Conservation (phyloP, 108 stramenopile genomes). For the Craspedostauros australis region DNA sequence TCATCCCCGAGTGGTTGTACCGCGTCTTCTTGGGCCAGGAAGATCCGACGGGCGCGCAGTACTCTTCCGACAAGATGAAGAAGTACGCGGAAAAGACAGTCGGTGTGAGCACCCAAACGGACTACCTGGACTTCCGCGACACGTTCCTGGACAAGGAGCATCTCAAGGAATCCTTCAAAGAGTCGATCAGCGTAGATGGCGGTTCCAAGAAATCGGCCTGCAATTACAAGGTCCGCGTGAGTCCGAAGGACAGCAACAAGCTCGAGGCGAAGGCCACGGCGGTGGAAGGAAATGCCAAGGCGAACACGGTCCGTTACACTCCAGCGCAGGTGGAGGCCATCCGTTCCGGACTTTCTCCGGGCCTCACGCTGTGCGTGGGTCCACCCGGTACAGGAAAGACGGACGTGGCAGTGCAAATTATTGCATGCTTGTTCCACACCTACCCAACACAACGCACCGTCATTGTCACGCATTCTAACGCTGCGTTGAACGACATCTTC, state of each 20-base stretch:
- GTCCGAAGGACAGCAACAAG: constrained; percentile 10
- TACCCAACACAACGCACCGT: constrained; percentile 91
- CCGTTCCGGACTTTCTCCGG: constrained; percentile 88
- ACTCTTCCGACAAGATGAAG: constrained; percentile 54
- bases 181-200: constrained; percentile 27
- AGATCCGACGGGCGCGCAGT: constrained; percentile 74
- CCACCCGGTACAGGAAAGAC: constrained; percentile 96
- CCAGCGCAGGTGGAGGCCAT: constrained; percentile 94
- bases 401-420: constrained; percentile 95
- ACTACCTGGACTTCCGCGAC: constrained; percentile 83
- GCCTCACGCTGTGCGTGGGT: constrained; percentile 91
- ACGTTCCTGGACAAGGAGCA: constrained; percentile 81
- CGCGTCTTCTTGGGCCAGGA: constrained; percentile 84
- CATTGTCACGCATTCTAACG: constrained; percentile 97
- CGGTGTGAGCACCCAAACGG: constrained; percentile 62
- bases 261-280: constrained; percentile 49
- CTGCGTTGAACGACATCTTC: constrained; percentile 98
- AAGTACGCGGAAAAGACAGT: constrained; percentile 63
- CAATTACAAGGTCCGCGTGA: constrained; percentile 59
- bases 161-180: constrained; percentile 60
- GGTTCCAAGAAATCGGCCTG: constrained; percentile 13
- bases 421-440: constrained; percentile 90
- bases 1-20: constrained; percentile 90
- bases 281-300: constrained; percentile 26
- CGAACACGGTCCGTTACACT: constrained; percentile 93